Evolutionary conservation across 2,329 filamentous ascomycete genomes (phyloP).

Genomic region (Massarina eburnea): DNA sequence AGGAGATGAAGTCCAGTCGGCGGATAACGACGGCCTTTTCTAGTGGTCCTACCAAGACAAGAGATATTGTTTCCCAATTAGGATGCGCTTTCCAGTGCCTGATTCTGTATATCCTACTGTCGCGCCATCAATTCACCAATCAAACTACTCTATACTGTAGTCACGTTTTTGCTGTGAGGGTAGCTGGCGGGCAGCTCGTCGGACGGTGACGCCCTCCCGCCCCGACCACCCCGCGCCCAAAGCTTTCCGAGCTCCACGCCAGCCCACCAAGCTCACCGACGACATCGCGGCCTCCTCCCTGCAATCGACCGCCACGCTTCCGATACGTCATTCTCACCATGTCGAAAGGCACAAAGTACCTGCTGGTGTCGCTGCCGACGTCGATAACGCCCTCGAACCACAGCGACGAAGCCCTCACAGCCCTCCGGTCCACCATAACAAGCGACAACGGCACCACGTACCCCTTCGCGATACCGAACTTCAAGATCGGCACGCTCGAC

Average conservation of each 20-base stretch:
- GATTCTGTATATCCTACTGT: too few relatives aligned
- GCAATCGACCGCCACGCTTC: slow-evolving; percentile 14
- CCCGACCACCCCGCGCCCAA: slow-evolving; percentile 13
- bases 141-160: too few relatives aligned
- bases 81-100: neutral
- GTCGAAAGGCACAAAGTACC: slow-evolving; percentile 65
- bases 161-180: too few relatives aligned
- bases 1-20: slow-evolving; percentile 2
- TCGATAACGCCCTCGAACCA: slow-evolving; percentile 81
- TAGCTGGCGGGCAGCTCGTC: too few relatives aligned
- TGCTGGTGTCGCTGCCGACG: slow-evolving; percentile 86
- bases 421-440: slow-evolving; percentile 71
- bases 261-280: slow-evolving; percentile 21
- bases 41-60: neutral
- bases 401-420: slow-evolving; percentile 76
- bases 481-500: slow-evolving; percentile 97
- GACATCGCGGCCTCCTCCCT: slow-evolving; percentile 1
- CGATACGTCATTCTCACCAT: slow-evolving; percentile 34
- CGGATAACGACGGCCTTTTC: slow-evolving; percentile 15
- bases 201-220: slow-evolving; percentile 5
- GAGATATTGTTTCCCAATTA: slow-evolving; percentile 8
- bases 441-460: slow-evolving; percentile 74
- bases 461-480: slow-evolving; percentile 82
- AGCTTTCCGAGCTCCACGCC: slow-evolving; percentile 19
- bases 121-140: too few relatives aligned